These are phyloP conservation scores for Serendipita sp. DNA, from an alignment of 768 basidiomycete genomes.

Conservation along the genomic window DNA sequence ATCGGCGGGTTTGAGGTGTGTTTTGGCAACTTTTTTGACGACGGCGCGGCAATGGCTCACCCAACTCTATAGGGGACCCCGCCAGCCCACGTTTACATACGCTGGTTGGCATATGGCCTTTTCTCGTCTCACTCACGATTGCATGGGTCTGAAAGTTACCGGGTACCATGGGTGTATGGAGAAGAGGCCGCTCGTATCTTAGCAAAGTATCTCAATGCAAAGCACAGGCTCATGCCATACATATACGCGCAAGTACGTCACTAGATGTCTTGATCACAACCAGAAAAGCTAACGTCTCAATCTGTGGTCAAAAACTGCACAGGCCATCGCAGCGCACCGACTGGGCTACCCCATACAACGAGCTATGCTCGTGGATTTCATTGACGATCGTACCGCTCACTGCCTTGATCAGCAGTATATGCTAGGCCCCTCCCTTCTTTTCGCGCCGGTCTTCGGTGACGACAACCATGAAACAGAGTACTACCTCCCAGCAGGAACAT, in stretches of 20 bases:
- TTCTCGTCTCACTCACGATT: conserved; percentile 64
- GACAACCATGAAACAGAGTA: conserved; percentile 13
- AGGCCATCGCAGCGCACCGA: conserved; percentile 19
- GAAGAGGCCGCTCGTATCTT: conserved; percentile 32
- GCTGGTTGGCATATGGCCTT: conserved; percentile 62
- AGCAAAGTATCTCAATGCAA: conserved; percentile 37
- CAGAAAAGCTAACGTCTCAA: not conserved
- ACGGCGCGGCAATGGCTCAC: not conserved
- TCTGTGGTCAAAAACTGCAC: not conserved
- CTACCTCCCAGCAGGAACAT: conserved; percentile 31
- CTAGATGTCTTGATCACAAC: not conserved
- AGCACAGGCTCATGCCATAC: conserved; percentile 63
- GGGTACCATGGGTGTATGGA: conserved; percentile 58
- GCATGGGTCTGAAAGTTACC: conserved; percentile 57
- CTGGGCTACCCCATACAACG: conserved; percentile 21
- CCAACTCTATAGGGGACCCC: conserved; percentile 35
- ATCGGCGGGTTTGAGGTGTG: conserved; percentile 54
- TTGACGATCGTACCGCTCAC: conserved; percentile 17
- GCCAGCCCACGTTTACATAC: conserved; percentile 50
- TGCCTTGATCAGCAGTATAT: conserved; percentile 22
- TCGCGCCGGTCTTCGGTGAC: conserved; percentile 20
- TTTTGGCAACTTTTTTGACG: not conserved
- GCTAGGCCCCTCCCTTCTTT: conserved; percentile 20
- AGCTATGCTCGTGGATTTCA: conserved; percentile 21
- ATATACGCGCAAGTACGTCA: conserved; percentile 23